Evolutionary conservation across 495 filamentous ascomycete species (phyloP), one percentile per base, ranked within the genome.

Genomic region (Filosporella fistucella): DNA sequence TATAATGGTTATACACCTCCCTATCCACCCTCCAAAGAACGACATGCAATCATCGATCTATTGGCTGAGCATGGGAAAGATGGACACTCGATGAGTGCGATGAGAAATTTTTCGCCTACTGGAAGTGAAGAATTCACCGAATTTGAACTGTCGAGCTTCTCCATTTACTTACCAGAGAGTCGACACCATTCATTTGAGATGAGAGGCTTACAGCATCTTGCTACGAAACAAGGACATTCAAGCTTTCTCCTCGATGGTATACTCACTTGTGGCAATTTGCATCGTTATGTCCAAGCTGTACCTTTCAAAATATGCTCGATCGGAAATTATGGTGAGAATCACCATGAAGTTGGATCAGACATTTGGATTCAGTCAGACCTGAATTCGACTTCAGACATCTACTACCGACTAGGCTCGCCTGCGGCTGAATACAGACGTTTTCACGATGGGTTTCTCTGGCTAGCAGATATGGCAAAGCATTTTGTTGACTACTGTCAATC

Each of bases 391-490:
- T 51, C 49, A 0, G 59, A 74, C 23, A 59, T 85, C 5, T 89
- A 84, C 66, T 89, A 88, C 55, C 67, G 68, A 13, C 60, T 89
- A 1, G 62, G 56, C 13, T 65, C 60, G 1, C 80, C 84, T 5
- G 62, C 80, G 0, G 21, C 51, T 0, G 76, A 80, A 37, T 90
- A 90, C 51, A 35, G 18, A 28, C 57, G 77, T 17, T 89, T 78
- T 52, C 68, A 80, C 45, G 40, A 68, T 5, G 68, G 75, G 0
- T 89, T 88, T 46, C 45, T 77, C 1, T 89, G 85, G 86, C 53
- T 88, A 13, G 82, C 75, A 0, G 74, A 81, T 39, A 64, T 89
- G 11, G 70, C 74, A 1, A 88, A 88, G 54, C 76, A 86, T 54
- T 72, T 85, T 29, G 65, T 87, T 13, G 84, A 88, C 48, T 88